phyloP scores from a whole-genome alignment of 768 basidiomycete genomes.

The Baorangia bicolor region DNA sequence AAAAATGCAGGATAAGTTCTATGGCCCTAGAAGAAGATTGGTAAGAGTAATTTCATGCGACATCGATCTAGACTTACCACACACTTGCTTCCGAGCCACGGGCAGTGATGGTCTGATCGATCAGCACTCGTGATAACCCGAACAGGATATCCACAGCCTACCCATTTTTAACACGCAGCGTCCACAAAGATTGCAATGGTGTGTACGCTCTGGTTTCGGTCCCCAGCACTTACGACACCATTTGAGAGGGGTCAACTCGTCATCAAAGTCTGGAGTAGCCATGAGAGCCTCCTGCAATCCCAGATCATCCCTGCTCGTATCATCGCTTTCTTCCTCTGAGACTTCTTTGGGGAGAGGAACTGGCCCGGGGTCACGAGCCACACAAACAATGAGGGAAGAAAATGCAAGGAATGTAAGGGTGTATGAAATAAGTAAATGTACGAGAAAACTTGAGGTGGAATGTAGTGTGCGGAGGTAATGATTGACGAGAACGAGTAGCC shows the following conservation, averaged over 20 bases:
- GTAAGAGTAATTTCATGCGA: neutral
- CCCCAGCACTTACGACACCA: constrained; percentile 83
- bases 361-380: constrained; percentile 74
- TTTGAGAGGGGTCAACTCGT: constrained; percentile 54
- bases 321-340: constrained; percentile 29
- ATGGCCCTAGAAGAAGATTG: constrained; percentile 54
- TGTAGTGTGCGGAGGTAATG: constrained; percentile 61
- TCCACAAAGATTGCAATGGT: constrained; percentile 74
- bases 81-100: constrained; percentile 77
- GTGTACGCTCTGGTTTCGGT: constrained; percentile 76
- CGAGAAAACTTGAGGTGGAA: constrained; percentile 43
- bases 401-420: constrained; percentile 66
- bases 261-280: constrained; percentile 45
- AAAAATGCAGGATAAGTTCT: constrained; percentile 83
- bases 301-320: constrained; percentile 40
- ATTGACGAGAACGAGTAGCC: constrained; percentile 63
- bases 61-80: constrained; percentile 48
- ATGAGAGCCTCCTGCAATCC: constrained; percentile 63
- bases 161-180: constrained; percentile 87
- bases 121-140: constrained; percentile 4
- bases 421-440: constrained; percentile 61
- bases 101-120: constrained; percentile 77
- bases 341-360: constrained; percentile 32
- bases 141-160: constrained; percentile 33
- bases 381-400: constrained; percentile 70